A percentile compares a stretch with the other conserved stretches of the same genome.
Conservation (phyloP, 768 basidiomycete genomes). For the Pholiota conissans region DNA sequence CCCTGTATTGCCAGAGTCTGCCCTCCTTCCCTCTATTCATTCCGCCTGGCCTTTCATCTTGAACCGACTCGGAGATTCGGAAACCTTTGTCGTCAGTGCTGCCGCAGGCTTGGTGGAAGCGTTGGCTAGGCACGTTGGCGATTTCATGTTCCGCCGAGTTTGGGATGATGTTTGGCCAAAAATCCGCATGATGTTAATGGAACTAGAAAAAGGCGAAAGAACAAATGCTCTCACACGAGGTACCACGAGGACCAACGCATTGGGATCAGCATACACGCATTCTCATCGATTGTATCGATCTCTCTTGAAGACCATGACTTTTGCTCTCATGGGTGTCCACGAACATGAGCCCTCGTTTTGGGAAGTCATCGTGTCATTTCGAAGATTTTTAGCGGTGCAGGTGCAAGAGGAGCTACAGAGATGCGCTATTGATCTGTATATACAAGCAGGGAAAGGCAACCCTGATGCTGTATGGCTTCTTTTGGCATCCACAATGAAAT, state of each 20-base stretch:
- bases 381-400: slow-evolving; percentile 70
- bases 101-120: slow-evolving; percentile 74
- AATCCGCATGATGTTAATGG: slow-evolving; percentile 60
- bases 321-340: slow-evolving; percentile 64
- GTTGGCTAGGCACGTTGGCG: slow-evolving; percentile 69
- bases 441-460: slow-evolving; percentile 58
- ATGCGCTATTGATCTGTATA: slow-evolving; percentile 65
- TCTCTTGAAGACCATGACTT: slow-evolving; percentile 71
- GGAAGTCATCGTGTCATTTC: slow-evolving; percentile 76
- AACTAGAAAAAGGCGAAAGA: slow-evolving; percentile 63
- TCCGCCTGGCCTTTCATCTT: slow-evolving; percentile 93
- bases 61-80: slow-evolving; percentile 72
- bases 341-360: slow-evolving; percentile 72
- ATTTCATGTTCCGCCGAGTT: slow-evolving; percentile 81
- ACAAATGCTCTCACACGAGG: slow-evolving; percentile 66
- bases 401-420: slow-evolving; percentile 76
- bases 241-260: slow-evolving; percentile 49
- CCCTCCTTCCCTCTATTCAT: slow-evolving; percentile 83
- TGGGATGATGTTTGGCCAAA: slow-evolving; percentile 96
- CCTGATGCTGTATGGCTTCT: slow-evolving; percentile 86
- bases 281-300: slow-evolving; percentile 82
- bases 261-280: slow-evolving; percentile 74
- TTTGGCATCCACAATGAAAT: slow-evolving; percentile 53
- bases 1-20: slow-evolving; percentile 67
- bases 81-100: slow-evolving; percentile 79